phyloP scores from a whole-genome alignment of 1,139 yeast species.

The Protomyces lactucae-debilis region DNA sequence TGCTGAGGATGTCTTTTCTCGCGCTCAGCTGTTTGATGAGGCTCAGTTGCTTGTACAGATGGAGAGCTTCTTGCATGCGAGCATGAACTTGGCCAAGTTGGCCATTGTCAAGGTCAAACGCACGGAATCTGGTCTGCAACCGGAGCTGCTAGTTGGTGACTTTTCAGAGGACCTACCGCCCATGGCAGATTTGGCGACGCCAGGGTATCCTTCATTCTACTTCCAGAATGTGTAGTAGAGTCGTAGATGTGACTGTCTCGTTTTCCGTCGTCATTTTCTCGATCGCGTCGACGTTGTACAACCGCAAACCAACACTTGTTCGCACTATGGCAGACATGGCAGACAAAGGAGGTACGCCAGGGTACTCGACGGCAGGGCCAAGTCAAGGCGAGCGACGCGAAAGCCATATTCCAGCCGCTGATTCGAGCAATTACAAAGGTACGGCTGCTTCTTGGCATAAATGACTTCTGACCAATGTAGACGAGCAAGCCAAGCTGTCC shows the following conservation, averaged over 20 bases:
- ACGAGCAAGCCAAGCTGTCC: not conserved
- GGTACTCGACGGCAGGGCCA: not conserved
- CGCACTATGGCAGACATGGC: not conserved
- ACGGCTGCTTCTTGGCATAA: not conserved
- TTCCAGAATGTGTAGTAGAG: slow-evolving; percentile 50
- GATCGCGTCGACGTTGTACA: not conserved
- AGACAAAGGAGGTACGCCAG: not conserved
- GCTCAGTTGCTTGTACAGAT: slow-evolving; percentile 55
- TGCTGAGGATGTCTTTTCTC: slow-evolving; percentile 67
- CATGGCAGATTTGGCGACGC: slow-evolving; percentile 76
- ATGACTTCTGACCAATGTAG: not conserved
- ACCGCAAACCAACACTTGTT: not conserved
- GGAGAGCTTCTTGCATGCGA: slow-evolving; percentile 52
- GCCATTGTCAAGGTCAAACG: slow-evolving; percentile 54
- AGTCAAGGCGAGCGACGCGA: not conserved
- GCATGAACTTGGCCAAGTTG: slow-evolving; percentile 54
- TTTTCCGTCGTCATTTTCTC: not conserved
- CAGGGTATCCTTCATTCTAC: slow-evolving; percentile 87
- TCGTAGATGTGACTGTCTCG: not conserved
- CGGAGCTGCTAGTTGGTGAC: slow-evolving; percentile 51
- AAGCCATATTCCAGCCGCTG: not conserved
- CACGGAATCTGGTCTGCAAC: slow-evolving; percentile 61
- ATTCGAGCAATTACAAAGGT: not conserved
- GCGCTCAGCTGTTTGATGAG: slow-evolving; percentile 81
- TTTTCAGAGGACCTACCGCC: slow-evolving; percentile 54